Evolutionary conservation across 257 asterid species (phyloP), one percentile per base, ranked within the genome.

Genomic region (Fraxinus excelsior): DNA sequence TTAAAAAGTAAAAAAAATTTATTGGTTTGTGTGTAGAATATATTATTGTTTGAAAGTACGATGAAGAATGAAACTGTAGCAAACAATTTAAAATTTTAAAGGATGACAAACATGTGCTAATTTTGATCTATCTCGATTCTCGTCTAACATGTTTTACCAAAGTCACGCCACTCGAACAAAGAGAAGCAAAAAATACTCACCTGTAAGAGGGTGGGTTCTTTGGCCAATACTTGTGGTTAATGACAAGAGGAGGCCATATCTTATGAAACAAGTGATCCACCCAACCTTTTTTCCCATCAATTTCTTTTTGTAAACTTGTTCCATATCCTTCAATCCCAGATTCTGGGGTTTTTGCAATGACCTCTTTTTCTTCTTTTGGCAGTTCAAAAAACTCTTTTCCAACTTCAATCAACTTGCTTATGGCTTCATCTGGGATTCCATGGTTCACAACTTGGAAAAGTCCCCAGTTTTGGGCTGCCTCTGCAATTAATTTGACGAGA

Each of bases 231-330:
- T 58, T 79, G 80, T 85, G 81, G 79, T 87, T 86, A 46, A 89
- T 60, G 0, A 81, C 93, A 3, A 86, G 23, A 71, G 94, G 89
- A 26, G 98, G 98, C 96, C 92, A 89, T 37, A 91, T 74, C 79
- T 46, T 85, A 34, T 91, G 93, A 69, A 93, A 93, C 89, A 93
- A 79, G 74, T 93, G 98, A 79, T 91, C 98, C n/a, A 89, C 97
- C 98, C 98, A 93, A 2, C 98, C 97, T 72, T 79, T 92, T 37
- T 88, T 91, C 10, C 93, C 96, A 12, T 80, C 87, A 29, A 84
- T 38, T 76, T 88, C 94, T 23, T 88, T 90, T 21, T 88, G 94
- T 72, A 91, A 72, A 8, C 18, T 66, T 0, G 94, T 87, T 12
- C 98, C 98, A 71, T 91, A 93, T 0, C 97, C 97, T 83, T 93